Evolutionary conservation across 2,329 filamentous ascomycete species (phyloP).

Genomic region (Xylariales sp.): DNA sequence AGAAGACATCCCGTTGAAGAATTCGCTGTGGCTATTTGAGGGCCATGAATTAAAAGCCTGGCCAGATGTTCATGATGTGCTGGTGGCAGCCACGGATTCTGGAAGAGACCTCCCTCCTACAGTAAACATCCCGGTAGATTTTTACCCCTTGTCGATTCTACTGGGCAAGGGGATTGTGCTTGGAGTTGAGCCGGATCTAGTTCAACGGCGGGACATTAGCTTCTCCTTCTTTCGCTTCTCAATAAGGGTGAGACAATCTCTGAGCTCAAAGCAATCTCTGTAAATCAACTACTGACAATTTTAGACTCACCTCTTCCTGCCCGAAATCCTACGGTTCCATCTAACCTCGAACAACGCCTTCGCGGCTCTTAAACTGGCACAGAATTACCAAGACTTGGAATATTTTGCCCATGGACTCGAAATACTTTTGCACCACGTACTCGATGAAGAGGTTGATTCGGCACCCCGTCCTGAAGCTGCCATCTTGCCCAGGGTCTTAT

Average conservation of each 20-base stretch:
- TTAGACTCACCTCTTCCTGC: conserved; percentile 88
- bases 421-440: conserved; percentile 83
- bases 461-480: conserved; percentile 59
- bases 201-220: conserved; percentile 86
- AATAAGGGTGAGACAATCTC: conserved; percentile 62
- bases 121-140: conserved; percentile 81
- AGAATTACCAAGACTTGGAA: conserved; percentile 79
- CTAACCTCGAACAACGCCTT: conserved; percentile 71
- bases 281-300: conserved; percentile 10
- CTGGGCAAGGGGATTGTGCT: conserved; percentile 87
- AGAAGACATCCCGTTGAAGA: conserved; percentile 55
- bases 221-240: conserved; percentile 88
- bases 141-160: conserved; percentile 86
- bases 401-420: conserved; percentile 95
- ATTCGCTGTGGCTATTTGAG: conserved; percentile 94
- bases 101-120: conserved; percentile 68
- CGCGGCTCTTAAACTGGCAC: conserved; percentile 75
- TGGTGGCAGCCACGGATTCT: conserved; percentile 64
- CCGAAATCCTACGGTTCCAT: conserved; percentile 78
- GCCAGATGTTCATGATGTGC: conserved; percentile 81
- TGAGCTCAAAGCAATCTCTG: neutral
- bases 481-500: conserved; percentile 59
- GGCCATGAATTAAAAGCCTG: conserved; percentile 82
- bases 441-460: conserved; percentile 89
- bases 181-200: conserved; percentile 85